Conservation (phyloP, 768 basidiomycete genomes). For the Phylloporus sp. region DNA sequence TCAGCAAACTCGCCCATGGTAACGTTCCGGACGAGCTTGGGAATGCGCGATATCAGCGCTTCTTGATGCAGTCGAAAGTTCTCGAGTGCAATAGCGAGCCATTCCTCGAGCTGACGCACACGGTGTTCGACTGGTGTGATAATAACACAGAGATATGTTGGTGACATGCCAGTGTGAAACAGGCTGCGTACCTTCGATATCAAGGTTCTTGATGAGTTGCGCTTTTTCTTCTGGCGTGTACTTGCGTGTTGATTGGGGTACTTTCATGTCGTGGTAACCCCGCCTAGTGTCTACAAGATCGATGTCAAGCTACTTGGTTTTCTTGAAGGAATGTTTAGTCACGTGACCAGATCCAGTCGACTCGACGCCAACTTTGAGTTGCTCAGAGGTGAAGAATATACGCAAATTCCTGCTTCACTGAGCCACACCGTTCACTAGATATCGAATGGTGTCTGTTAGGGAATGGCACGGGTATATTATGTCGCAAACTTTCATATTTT, state of each 20-base stretch:
- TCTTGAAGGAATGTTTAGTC: not conserved
- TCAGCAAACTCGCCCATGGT: constrained; percentile 75
- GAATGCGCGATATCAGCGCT: constrained; percentile 68
- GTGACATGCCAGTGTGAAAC: not conserved
- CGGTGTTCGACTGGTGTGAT: constrained; percentile 60
- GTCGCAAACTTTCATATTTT: too few relatives aligned
- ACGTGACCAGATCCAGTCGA: not conserved
- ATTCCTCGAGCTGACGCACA: constrained; percentile 68
- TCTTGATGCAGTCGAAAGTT: constrained; percentile 75
- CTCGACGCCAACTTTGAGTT: too few relatives aligned
- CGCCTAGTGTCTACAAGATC: too few relatives aligned
- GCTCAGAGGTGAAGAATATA: too few relatives aligned
- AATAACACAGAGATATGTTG: not conserved
- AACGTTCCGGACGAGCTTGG: constrained; percentile 67
- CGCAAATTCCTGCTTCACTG: too few relatives aligned
- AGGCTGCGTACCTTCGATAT: constrained; percentile 62
- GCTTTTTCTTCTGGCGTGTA: constrained; percentile 68
- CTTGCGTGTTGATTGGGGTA: constrained; percentile 24
- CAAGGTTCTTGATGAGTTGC: constrained; percentile 71
- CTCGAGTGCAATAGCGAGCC: constrained; percentile 69
- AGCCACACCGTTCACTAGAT: too few relatives aligned
- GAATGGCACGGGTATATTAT: too few relatives aligned
- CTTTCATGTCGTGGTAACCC: constrained; percentile 15
- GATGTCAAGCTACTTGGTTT: constrained; percentile 7
- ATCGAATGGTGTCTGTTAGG: too few relatives aligned